These are phyloP conservation scores for Simmondsia chinensis DNA, from an alignment of 148 eudicot species.

Conservation along the genomic window DNA sequence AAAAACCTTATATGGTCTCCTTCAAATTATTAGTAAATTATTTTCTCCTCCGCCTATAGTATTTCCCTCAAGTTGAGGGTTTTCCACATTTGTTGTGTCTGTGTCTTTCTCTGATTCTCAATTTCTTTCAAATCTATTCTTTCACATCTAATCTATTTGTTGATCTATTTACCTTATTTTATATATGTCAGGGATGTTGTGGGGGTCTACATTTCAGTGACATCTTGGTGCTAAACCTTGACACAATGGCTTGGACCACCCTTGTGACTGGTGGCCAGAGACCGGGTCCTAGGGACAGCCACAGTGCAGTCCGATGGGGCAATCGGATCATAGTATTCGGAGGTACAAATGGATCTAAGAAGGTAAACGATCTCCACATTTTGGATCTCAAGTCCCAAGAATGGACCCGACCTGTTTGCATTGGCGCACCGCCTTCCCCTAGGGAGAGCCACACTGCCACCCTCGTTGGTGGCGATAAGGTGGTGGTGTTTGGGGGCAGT, in stretches of 20 bases:
- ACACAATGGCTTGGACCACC: constrained; percentile 66
- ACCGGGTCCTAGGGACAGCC: constrained; percentile 93
- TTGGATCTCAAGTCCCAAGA: constrained; percentile 53
- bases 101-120: not conserved
- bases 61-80: too few species aligned
- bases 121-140: not conserved
- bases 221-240: constrained; percentile 56
- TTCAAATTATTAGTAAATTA: too few species aligned
- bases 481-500: constrained; percentile 88
- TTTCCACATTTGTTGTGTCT: not conserved
- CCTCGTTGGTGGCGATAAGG: constrained; percentile 39
- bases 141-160: not conserved
- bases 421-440: constrained; percentile 59
- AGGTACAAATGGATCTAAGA: constrained; percentile 75
- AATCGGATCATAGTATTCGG: constrained; percentile 69
- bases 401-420: constrained; percentile 55
- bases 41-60: too few species aligned
- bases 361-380: constrained; percentile 65
- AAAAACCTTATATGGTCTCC: too few species aligned
- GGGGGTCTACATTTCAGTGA: constrained; percentile 95
- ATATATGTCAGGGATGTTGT: constrained; percentile 70
- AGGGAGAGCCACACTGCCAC: constrained; percentile 95
- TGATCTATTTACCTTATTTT: not conserved
- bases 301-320: constrained; percentile 52
- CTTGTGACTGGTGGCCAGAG: constrained; percentile 53